Base-by-base conservation (phyloP, 495 filamentous ascomycete genomes). In the Aspergillus nidulans region DNA sequence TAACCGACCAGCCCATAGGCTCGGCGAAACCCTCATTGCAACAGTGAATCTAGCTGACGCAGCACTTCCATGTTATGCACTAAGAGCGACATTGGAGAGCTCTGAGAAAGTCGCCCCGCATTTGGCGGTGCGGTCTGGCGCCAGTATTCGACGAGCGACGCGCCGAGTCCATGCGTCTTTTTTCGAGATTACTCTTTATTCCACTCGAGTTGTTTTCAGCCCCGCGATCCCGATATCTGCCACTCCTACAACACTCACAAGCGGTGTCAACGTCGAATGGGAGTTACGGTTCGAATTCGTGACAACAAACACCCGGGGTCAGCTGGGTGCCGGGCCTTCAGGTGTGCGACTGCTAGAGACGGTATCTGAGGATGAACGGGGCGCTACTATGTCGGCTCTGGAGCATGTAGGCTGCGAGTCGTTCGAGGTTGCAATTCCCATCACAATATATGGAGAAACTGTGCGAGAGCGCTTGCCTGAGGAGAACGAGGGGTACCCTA, bases 161-260 rank as follows among this genome's bases (percentile, higher is more conserved):
- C 84, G 91, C 6, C 86, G 85, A 56, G 80, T 92, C 10, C 82
- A 92, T 67, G 87, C 83, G 2, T 84, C 82, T 46, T 77, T 82
- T 15, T 87, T 86, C 40, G 92, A 95, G 66, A 88, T 89, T 40
- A 88, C 87, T 0, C 73, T 97, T 8, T 95, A 86, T 60, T 81
- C 90, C 1, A 77, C 85, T 8, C 78, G 90, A n/a, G 73, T 92
- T 0, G 81, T 87, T 3, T 95, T 97, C 63, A 83, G 74, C 15
- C 88, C 89, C 3, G 86, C 87, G 0, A 89, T 98, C 30, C 95
- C 95, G 1, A 73, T 83, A 16, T 73, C 75, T 21, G 89, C 89
- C 8, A 96, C 91, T 7, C 95, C 94, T 0, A 88, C 90, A 46
- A 94, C 97, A 62, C 77, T 91, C 10, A 98, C 94, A 1, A 92